Evolutionary conservation across 257 asterid genomes (phyloP).

Genomic region (Plantago ovata): DNA sequence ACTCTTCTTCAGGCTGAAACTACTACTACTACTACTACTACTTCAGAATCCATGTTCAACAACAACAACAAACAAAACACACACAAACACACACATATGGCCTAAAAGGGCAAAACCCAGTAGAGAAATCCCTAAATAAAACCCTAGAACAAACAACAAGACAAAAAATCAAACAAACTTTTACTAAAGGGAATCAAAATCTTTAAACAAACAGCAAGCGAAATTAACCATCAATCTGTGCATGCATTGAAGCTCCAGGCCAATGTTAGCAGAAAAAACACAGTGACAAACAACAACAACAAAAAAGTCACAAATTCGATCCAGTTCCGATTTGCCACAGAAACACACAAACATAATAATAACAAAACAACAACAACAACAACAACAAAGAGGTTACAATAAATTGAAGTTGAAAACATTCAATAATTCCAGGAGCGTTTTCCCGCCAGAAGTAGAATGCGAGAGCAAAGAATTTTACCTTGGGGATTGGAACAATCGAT

Average conservation of each 20-base stretch:
- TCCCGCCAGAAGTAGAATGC: conserved; percentile 34
- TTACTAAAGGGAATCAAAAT: conserved; percentile 6
- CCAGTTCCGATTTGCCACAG: conserved; percentile 17
- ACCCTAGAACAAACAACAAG: conserved; percentile 4
- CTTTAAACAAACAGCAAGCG: not conserved
- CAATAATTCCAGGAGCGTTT: no score
- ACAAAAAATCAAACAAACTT: conserved; percentile 18
- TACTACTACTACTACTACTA: no score
- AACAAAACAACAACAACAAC: conserved; percentile 24
- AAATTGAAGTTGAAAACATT: no score
- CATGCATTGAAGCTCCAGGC: conserved; percentile 41
- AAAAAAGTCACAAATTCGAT: conserved; percentile 7
- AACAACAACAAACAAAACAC: no score
- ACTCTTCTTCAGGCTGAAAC: not conserved
- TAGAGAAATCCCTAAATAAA: not conserved
- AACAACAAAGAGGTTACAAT: no score
- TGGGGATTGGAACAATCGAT: conserved; percentile 21
- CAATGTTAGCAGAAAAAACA: conserved; percentile 20
- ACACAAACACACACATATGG: conserved; percentile 23
- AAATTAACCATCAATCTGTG: conserved; percentile 15
- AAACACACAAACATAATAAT: conserved; percentile 5
- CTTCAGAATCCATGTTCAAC: no score
- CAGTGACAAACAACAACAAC: conserved; percentile 2
- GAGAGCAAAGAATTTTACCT: conserved; percentile 11
- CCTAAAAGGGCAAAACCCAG: conserved; percentile 19